These are phyloP conservation scores for Phaeotremella skinneri DNA, from an alignment of 768 basidiomycete species.

Conservation along the genomic window DNA sequence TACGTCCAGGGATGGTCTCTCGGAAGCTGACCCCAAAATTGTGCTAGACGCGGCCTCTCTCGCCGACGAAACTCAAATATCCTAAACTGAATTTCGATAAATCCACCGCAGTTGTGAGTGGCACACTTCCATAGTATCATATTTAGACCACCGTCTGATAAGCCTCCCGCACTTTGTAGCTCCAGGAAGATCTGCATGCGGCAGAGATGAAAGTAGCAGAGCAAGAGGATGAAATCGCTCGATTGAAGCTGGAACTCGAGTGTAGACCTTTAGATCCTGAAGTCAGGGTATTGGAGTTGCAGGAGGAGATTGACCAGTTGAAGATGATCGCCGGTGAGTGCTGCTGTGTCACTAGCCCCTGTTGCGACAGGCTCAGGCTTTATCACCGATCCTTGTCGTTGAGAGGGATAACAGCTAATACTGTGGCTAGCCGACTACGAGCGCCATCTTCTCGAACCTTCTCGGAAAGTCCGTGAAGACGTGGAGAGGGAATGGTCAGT, in stretches of 20 bases:
- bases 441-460: constrained; percentile 43
- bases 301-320: constrained; percentile 71
- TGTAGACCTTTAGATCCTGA: constrained; percentile 75
- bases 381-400: no score
- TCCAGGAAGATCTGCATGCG: constrained; percentile 82
- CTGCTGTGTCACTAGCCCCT: neutral
- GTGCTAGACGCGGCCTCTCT: constrained; percentile 63
- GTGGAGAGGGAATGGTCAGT: constrained; percentile 47
- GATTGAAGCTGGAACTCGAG: constrained; percentile 72
- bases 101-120: constrained; percentile 73
- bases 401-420: no score
- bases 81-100: constrained; percentile 63
- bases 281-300: constrained; percentile 67
- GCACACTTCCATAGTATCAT: constrained; percentile 3
- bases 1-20: neutral
- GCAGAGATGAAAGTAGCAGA: constrained; percentile 74
- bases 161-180: constrained; percentile 52
- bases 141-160: neutral
- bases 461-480: constrained; percentile 47
- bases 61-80: constrained; percentile 76
- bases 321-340: constrained; percentile 56
- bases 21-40: neutral
- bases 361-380: no score
- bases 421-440: constrained; percentile 45
- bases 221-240: constrained; percentile 77